A percentile compares a stretch with the other conserved stretches of the same genome.
Conservation (phyloP, 495 filamentous ascomycete genomes). For the Neurospora sp. region DNA sequence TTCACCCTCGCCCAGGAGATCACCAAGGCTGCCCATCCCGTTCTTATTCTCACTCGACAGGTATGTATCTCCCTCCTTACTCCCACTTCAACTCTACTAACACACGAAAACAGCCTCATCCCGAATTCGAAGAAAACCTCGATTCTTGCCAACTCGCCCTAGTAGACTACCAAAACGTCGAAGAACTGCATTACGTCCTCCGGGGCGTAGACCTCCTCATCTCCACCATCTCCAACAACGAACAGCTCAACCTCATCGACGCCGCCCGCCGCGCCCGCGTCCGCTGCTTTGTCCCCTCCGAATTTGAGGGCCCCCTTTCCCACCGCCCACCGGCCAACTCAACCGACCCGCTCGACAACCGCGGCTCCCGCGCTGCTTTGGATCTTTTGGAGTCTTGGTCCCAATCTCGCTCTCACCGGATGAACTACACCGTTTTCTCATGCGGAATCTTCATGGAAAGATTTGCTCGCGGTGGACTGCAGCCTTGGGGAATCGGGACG, state of each 20-base stretch:
- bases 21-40: slow-evolving; percentile 48
- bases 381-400: slow-evolving; percentile 43
- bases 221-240: slow-evolving; percentile 54
- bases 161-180: slow-evolving; percentile 51
- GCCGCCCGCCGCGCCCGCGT: slow-evolving; percentile 56
- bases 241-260: slow-evolving; percentile 63
- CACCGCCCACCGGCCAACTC: slow-evolving; percentile 32
- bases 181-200: slow-evolving; percentile 50
- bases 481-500: slow-evolving; percentile 41
- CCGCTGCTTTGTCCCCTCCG: slow-evolving; percentile 60
- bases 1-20: slow-evolving; percentile 51
- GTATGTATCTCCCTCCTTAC: slow-evolving; percentile 28
- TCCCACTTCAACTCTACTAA: not conserved
- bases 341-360: slow-evolving; percentile 40
- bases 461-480: slow-evolving; percentile 51
- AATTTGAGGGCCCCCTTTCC: slow-evolving; percentile 54
- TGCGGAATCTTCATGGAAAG: slow-evolving; percentile 73
- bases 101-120: slow-evolving; percentile 13
- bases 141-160: slow-evolving; percentile 48
- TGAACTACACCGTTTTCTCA: slow-evolving; percentile 57
- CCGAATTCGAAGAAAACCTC: slow-evolving; percentile 32
- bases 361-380: slow-evolving; percentile 38
- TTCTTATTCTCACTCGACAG: slow-evolving; percentile 55
- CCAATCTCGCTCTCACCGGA: slow-evolving; percentile 29
- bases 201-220: slow-evolving; percentile 64